Conservation (phyloP, 345 rosid genomes). For the Geranium rotundifolium region DNA sequence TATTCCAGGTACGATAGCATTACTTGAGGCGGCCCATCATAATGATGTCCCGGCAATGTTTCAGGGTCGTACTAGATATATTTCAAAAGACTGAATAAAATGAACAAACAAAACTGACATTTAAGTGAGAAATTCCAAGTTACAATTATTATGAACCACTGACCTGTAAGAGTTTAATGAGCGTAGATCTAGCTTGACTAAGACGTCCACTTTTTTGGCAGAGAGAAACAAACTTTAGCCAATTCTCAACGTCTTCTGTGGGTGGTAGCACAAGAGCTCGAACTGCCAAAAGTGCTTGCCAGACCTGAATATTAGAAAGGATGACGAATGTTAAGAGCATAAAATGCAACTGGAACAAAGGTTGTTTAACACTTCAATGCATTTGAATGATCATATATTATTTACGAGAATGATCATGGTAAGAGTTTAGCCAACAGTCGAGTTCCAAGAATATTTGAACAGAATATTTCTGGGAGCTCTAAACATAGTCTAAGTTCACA, state of each 20-base stretch:
- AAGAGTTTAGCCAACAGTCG: background rate
- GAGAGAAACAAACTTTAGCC: constrained; percentile 94
- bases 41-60: constrained; percentile 52
- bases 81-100: background rate
- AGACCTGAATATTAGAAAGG: constrained; percentile 41
- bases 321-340: no score
- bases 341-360: background rate
- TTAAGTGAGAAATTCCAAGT: background rate
- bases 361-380: background rate
- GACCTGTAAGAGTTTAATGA: constrained; percentile 86
- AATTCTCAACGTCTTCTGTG: constrained; percentile 76
- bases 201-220: constrained; percentile 84
- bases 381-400: no score
- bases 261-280: constrained; percentile 96
- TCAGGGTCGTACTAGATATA: constrained; percentile 80
- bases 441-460: background rate
- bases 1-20: constrained; percentile 84
- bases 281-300: constrained; percentile 86
- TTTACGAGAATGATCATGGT: background rate
- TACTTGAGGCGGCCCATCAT: constrained; percentile 94
- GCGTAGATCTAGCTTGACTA: constrained; percentile 93
- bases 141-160: constrained; percentile 5
- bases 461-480: background rate
- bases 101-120: no score
- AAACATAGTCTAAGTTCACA: background rate